Base-by-base conservation (phyloP, 1,284 basidiomycete genomes). In the Cryptococcus floricola region DNA sequence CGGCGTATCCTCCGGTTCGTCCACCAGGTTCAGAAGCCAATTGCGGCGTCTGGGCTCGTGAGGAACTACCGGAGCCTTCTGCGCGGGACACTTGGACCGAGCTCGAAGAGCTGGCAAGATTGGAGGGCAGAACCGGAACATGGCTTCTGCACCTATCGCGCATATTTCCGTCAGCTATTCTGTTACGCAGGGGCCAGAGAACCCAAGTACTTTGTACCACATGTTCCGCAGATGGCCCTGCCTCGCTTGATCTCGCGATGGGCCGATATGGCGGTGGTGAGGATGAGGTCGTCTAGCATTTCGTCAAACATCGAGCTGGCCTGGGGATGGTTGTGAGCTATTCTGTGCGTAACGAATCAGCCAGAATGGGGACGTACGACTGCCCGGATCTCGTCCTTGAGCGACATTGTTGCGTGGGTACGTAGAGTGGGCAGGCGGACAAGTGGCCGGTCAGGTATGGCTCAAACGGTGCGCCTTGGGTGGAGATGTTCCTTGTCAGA, bases 171-270 rank as follows among this genome's bases (percentile, higher is more conserved):
- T 44, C 4, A 44, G 12, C 10, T 25, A 19, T 2, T 18, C 18
- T 39, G 18, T 10, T 14, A 1, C 10, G 19, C 19, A 19, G 18
- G 31, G 19, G 18, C 2, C 48, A 5, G 28, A 19, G 14, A 9
- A 53, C n/a, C 27, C 6, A 60, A 64, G 52, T 48, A 73, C 73
- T 57, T 62, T 16, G 73, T 73, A 2, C 65, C 65, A 42, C 70
- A 72, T 34, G 66, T 70, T 2, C 68, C 68, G 52, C 73, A 75
- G 16, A 63, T 57, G 0, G 57, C 62, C 48, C 65, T 50, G 7
- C 70, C 67, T 8, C 71, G 64, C 56, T 73, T 73, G 58, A 74
- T 69, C 54, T 73, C 72, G 28, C 70, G 62, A 54, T 74, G 72
- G 9, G 72, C 71, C 12, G 66, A 54, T 27, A 74, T 73, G 2